phyloP scores from a whole-genome alignment of 116 monocot genomes.

The Phalaenopsis hybrid region DNA sequence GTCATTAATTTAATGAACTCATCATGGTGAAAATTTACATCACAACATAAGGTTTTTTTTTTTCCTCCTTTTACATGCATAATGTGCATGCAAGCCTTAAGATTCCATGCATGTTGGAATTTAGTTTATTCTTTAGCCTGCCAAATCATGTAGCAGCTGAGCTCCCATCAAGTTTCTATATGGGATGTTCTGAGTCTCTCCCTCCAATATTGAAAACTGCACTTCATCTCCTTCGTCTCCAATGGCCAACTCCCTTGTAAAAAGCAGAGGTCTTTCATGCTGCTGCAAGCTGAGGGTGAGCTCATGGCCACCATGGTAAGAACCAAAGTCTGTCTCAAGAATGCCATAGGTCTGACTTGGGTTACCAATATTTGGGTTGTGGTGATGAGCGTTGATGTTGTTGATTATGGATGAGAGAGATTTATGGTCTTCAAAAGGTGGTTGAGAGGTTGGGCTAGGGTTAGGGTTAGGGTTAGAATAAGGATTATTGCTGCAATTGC shows the following conservation, averaged over 20 bases:
- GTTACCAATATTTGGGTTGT: not conserved
- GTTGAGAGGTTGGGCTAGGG: slow-evolving; percentile 1
- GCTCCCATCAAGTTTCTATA: slow-evolving; percentile 55
- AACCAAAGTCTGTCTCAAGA: not conserved
- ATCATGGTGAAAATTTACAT: not conserved
- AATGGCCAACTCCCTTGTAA: slow-evolving; percentile 27
- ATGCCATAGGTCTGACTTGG: not conserved
- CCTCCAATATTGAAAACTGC: slow-evolving; percentile 41
- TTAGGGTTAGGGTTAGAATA: slow-evolving; percentile 7
- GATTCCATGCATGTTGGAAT: not conserved
- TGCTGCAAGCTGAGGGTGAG: not conserved
- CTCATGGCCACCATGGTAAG: not conserved
- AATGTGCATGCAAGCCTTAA: not conserved
- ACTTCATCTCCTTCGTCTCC: slow-evolving; percentile 15
- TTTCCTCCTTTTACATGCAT: not conserved
- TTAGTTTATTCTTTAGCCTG: slow-evolving; percentile 8
- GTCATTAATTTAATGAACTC: not conserved
- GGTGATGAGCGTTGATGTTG: not conserved
- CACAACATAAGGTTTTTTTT: not conserved
- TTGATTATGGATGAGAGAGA: slow-evolving; percentile 14
- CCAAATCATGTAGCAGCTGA: slow-evolving; percentile 60
- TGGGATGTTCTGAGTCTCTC: slow-evolving; percentile 36
- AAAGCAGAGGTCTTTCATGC: slow-evolving; percentile 29
- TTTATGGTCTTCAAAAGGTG: not conserved
- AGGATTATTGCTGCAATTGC: not conserved